Base-by-base conservation (phyloP, 2,329 filamentous ascomycete species). In the Monilinia aucupariae region DNA sequence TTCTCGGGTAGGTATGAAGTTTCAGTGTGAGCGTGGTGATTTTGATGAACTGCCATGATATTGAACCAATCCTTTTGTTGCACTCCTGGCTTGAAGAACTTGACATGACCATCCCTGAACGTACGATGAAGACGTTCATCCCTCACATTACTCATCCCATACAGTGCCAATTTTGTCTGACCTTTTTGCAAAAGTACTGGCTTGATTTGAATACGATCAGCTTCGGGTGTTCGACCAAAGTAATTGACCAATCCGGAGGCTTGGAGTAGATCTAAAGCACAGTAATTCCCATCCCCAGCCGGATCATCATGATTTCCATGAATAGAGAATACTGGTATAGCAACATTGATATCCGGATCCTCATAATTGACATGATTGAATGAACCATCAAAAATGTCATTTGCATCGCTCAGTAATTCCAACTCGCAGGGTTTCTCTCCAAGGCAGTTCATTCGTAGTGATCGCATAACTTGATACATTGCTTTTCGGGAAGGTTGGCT, bases 251-350 rank as follows among this genome's bases (percentile, higher is more conserved):
- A 78, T 0, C 94, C 94, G 0, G 92, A 91, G 1, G 94, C 88
- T 74, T 97, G 92, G 4, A 99, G 81, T 20, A 99, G 77, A 74
- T 99, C 94, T 13, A 99, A 81, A 0, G 93, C 92, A 67, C 94
- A 96, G 68, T 89, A 88, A 74, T 96, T 91, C 13, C 92, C 94
- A 71, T 97, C 92, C 12, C 94, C 94, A n/a, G 92, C 96, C 0
- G 94, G 94, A 73, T 99, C 94, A 73, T 99, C 94, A 74, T 99
- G 94, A 72, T 99, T 99, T 52, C 94, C 94, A 71, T 99, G 96
- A 48, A 99, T 99, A 0, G 93, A 96, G 74, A 99, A 99, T 34
- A 99, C 92, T 0, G 94, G 94, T 62, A 97, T 97, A 1, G 92
- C 91, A 65, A 99, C 86, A 71, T 99, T 99, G 76, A 99, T 97